Percentiles rank a stretch among this genome's conserved stretches.
These are phyloP conservation scores for Diaporthe sp. DNA, from an alignment of 2,329 filamentous ascomycete species.

Conservation along the genomic window DNA sequence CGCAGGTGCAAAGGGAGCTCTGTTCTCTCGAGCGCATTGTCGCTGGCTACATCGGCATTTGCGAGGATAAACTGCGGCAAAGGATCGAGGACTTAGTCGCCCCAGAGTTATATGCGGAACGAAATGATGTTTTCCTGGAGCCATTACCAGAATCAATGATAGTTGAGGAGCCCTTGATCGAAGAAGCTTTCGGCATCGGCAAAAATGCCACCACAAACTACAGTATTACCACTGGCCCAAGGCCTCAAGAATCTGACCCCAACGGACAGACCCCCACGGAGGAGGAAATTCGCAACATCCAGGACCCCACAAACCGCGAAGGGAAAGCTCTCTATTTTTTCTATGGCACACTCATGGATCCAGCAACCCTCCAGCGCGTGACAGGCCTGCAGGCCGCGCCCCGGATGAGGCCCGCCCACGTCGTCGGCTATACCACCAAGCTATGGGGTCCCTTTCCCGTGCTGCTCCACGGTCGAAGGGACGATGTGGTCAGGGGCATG, in stretches of 20 bases:
- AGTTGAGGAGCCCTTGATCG: constrained; percentile 6
- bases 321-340: background rate
- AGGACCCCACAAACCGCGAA: background rate
- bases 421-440: background rate
- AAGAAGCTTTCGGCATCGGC: background rate
- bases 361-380: constrained; percentile 5
- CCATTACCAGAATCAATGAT: constrained; percentile 19
- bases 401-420: background rate
- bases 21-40: constrained; percentile 1
- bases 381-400: background rate
- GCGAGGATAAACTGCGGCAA: constrained; percentile 10
- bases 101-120: background rate
- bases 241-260: background rate
- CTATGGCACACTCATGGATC: constrained; percentile 23
- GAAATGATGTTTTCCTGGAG: background rate
- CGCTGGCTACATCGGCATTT: constrained; percentile 12
- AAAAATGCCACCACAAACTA: background rate
- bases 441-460: constrained; percentile 9
- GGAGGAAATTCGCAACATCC: background rate
- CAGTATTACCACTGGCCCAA: background rate
- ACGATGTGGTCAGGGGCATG: constrained; percentile 12
- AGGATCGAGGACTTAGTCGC: constrained; percentile 2
- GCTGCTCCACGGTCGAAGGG: background rate
- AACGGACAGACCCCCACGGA: background rate
- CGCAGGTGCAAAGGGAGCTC: constrained; percentile 13